Evolutionary conservation across 176 grass and related monocot genomes (phyloP).

Genomic region (Bolboschoenus planiculmis): DNA sequence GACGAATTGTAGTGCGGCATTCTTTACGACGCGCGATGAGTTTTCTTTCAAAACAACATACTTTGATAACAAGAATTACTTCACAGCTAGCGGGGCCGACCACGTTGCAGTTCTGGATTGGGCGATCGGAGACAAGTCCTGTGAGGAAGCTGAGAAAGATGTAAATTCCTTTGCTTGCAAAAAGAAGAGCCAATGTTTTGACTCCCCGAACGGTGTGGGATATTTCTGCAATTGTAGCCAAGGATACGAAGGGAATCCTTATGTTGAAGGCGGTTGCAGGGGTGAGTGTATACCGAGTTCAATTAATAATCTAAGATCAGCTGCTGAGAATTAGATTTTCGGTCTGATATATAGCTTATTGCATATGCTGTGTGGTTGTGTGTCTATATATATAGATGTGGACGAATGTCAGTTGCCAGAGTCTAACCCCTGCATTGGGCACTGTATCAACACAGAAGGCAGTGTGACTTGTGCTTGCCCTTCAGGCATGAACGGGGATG

Average conservation of each 20-base stretch:
- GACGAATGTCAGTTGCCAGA: slow-evolving; percentile 16
- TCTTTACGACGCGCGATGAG: slow-evolving; percentile 15
- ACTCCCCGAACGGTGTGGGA: slow-evolving; percentile 18
- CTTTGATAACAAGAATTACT: background rate
- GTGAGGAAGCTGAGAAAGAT: slow-evolving; percentile 1
- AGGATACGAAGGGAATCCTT: slow-evolving; percentile 36
- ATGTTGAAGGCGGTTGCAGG: slow-evolving; percentile 4
- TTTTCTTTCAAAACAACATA: background rate
- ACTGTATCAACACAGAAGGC: slow-evolving; percentile 6
- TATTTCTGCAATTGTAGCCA: slow-evolving; percentile 37
- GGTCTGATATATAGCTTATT: too few relatives aligned
- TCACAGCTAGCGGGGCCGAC: background rate
- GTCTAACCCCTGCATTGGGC: background rate
- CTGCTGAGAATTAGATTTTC: too few relatives aligned
- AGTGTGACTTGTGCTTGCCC: slow-evolving; percentile 1
- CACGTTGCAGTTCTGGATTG: slow-evolving; percentile 28
- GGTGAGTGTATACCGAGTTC: slow-evolving; percentile 6
- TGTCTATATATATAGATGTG: slow-evolving; percentile 9
- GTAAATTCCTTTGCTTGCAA: background rate
- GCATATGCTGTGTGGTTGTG: too few relatives aligned
- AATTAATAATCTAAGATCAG: too few relatives aligned
- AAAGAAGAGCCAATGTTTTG: background rate
- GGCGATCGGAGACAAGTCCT: slow-evolving; percentile 17
- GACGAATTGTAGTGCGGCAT: background rate
- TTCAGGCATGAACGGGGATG: slow-evolving; percentile 12